Conservation (phyloP, 768 basidiomycete genomes). For the Psilocybe azurescens region DNA sequence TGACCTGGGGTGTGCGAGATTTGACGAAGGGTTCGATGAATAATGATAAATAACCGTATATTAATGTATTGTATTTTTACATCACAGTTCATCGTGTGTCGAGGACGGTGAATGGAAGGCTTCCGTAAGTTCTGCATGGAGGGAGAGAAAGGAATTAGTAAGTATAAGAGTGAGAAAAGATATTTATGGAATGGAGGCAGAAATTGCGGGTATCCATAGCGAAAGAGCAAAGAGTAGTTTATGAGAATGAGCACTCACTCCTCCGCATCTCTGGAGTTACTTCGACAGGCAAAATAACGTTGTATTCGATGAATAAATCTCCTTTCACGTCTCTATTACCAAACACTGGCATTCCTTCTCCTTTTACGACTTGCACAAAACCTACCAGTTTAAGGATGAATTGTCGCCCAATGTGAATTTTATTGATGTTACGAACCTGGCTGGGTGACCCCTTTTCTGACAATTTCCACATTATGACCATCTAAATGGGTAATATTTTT, state of each 20-base stretch:
- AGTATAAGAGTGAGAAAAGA: background rate
- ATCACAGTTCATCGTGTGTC: conserved; percentile 49
- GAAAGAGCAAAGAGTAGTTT: conserved; percentile 1
- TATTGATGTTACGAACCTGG: conserved; percentile 61
- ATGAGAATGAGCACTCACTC: conserved; percentile 61
- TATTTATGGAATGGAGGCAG: background rate
- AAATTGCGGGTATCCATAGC: conserved; percentile 1
- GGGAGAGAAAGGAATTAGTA: conserved; percentile 11
- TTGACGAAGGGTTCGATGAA: conserved; percentile 5
- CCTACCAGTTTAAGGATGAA: conserved; percentile 45
- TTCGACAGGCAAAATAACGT: conserved; percentile 83
- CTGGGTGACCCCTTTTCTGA: conserved; percentile 85
- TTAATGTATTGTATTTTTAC: conserved; percentile 27
- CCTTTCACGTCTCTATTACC: conserved; percentile 62
- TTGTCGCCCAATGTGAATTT: background rate
- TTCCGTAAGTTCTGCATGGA: conserved; percentile 54
- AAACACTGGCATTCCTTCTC: conserved; percentile 88
- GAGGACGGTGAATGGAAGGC: conserved; percentile 51
- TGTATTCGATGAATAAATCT: conserved; percentile 92
- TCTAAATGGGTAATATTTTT: conserved; percentile 92
- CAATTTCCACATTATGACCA: conserved; percentile 75
- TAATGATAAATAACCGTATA: conserved; percentile 25
- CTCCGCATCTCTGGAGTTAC: conserved; percentile 68
- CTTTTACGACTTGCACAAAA: conserved; percentile 83
- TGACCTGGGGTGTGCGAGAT: background rate